A percentile compares a stretch with the other conserved stretches of the same genome.
Evolutionary conservation across 306 rosid genomes (phyloP).

Genomic region (Canavalia gladiata): DNA sequence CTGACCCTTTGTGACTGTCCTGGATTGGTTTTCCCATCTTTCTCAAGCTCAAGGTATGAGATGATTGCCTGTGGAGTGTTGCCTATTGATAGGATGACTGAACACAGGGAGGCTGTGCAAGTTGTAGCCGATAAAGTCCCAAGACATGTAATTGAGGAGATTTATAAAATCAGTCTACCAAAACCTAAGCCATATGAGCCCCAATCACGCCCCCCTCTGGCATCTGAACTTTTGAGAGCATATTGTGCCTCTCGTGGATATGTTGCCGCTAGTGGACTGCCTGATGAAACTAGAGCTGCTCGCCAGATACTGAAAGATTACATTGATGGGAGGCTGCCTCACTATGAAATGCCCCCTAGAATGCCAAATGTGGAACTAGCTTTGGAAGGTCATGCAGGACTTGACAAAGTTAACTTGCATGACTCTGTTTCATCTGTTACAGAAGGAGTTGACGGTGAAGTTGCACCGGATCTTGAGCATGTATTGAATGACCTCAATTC

Average conservation of each 20-base stretch:
- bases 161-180: slow-evolving; percentile 73
- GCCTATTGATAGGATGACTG: slow-evolving; percentile 85
- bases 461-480: slow-evolving; percentile 53
- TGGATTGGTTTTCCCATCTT: slow-evolving; percentile 87
- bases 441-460: slow-evolving; percentile 47
- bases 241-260: slow-evolving; percentile 81
- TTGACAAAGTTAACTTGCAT: neutral
- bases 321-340: slow-evolving; percentile 80
- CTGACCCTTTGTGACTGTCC: slow-evolving; percentile 88
- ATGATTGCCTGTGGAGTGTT: slow-evolving; percentile 89
- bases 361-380: slow-evolving; percentile 49
- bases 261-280: slow-evolving; percentile 79
- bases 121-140: slow-evolving; percentile 79
- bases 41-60: slow-evolving; percentile 79
- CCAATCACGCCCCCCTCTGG: slow-evolving; percentile 75
- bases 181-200: slow-evolving; percentile 80
- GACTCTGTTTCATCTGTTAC: slow-evolving; percentile 51
- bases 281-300: slow-evolving; percentile 86
- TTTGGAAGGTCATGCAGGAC: slow-evolving; percentile 4
- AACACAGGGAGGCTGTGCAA: slow-evolving; percentile 79
- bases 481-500: slow-evolving; percentile 72
- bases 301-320: slow-evolving; percentile 86
- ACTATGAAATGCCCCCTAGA: slow-evolving; percentile 73
- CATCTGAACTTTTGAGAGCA: slow-evolving; percentile 73
- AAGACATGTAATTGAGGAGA: slow-evolving; percentile 61